Conservation (phyloP, 208 protist genomes). For the Borovskyia barvae region DNA sequence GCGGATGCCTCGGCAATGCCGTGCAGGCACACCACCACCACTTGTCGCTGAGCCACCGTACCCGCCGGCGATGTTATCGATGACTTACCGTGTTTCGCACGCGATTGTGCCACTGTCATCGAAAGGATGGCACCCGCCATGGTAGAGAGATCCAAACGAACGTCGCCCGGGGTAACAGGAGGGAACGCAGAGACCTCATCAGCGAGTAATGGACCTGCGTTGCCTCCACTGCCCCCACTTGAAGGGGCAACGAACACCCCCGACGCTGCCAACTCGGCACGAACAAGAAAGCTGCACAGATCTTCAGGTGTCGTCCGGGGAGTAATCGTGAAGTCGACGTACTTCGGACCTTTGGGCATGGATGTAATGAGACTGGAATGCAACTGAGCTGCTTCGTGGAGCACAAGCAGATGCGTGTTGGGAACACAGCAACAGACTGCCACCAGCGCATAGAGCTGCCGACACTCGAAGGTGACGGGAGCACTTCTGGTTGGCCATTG, state of each 20-base stretch:
- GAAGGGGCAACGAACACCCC: neutral
- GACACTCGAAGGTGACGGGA: constrained; percentile 76
- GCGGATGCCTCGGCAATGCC: constrained; percentile 55
- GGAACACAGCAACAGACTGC: constrained; percentile 83
- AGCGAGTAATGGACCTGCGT: neutral
- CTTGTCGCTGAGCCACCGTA: constrained; percentile 24
- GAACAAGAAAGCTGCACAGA: constrained; percentile 63
- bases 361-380: constrained; percentile 64
- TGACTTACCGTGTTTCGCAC: neutral
- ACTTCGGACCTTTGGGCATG: constrained; percentile 80
- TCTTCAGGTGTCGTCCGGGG: constrained; percentile 57
- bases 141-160: neutral
- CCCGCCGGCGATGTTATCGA: neutral
- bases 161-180: neutral
- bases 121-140: neutral
- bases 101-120: neutral
- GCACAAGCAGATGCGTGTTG: constrained; percentile 74
- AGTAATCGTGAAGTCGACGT: constrained; percentile 73
- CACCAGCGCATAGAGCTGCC: constrained; percentile 83
- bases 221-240: constrained; percentile 10
- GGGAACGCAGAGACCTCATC: constrained; percentile 18
- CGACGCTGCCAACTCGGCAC: constrained; percentile 43
- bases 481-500: constrained; percentile 80
- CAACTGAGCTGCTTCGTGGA: constrained; percentile 48
- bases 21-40: constrained; percentile 78